Base-by-base conservation (phyloP, 2,329 filamentous ascomycete species). In the Apiospora pterosperma region DNA sequence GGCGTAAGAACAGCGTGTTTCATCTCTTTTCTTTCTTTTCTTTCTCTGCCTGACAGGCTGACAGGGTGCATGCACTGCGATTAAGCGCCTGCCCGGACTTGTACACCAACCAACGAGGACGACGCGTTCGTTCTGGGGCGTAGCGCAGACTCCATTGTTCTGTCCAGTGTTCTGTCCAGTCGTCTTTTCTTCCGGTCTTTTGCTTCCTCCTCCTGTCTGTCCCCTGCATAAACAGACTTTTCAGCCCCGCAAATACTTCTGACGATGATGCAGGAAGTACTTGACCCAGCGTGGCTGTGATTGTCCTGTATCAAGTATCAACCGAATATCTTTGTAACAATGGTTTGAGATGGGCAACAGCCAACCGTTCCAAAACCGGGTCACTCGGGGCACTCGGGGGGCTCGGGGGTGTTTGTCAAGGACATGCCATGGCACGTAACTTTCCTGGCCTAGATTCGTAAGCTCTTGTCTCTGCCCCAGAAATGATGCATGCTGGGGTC, bases 401-500 rank as follows among this genome's bases (percentile, higher is more conserved):
- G n/a, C n/a, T n/a, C n/a, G n/a, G n/a, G n/a, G n/a, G n/a, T n/a
- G n/a, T n/a, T n/a, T n/a, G n/a, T n/a, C n/a, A n/a, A 52, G 21
- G 28, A 10, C 21, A 55, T 34, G 19, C 48, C 48, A 55, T 55
- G 28, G 48, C 48, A 55, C 48, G 48, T 55, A 55, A 55, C 28
- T 25, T 28, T 34, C 48, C 31, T 55, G 48, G 48, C 16, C 25
- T 55, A 55, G 48, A 55, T 55, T 55, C 48, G 48, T 55, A 34
- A 55, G 48, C 48, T 55, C n/a, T n/a, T n/a, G n/a, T n/a, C n/a
- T n/a, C 25, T 55, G 48, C 48, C 48, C 48, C 48, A 55, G 48
- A 34, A 55, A 55, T 55, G 28, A 11, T 55, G 48, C 48, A 34
- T 55, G 14, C 44, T 52, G n/a, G 48, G 42, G 14, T 11, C 42